Conservation (phyloP, 73 alveolate genomes). For the Stentor coeruleus region DNA sequence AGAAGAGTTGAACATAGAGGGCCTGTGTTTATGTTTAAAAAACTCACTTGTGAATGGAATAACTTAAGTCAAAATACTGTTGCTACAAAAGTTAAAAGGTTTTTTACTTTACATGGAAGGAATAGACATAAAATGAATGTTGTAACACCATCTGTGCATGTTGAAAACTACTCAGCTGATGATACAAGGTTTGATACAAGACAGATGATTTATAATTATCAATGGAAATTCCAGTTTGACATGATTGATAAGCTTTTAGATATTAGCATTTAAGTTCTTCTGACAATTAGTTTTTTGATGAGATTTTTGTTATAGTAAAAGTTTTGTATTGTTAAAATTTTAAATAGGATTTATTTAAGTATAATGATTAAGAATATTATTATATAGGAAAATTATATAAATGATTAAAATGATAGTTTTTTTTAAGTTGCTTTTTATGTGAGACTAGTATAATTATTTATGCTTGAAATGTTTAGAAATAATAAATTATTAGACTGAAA, state of each 20-base stretch:
- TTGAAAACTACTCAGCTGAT: conserved; percentile 86
- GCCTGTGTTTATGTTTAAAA: conserved; percentile 77
- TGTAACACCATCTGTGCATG: conserved; percentile 90
- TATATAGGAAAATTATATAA: too few relatives aligned
- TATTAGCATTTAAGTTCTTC: too few relatives aligned
- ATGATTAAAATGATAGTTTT: too few relatives aligned
- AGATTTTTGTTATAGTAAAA: too few relatives aligned
- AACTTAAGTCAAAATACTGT: conserved; percentile 41
- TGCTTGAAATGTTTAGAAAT: too few relatives aligned
- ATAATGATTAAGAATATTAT: too few relatives aligned
- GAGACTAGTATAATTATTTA: too few relatives aligned
- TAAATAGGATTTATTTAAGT: too few relatives aligned
- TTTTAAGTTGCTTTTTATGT: too few relatives aligned
- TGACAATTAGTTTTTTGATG: too few relatives aligned
- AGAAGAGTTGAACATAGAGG: conserved; percentile 76
- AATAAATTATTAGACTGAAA: too few relatives aligned
- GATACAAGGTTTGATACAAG: conserved; percentile 90
- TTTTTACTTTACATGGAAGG: conserved; percentile 33
- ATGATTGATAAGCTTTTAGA: conserved; percentile 61
- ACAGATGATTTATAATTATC: conserved; percentile 71
- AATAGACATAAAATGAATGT: conserved; percentile 66
- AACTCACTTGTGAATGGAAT: conserved; percentile 70
- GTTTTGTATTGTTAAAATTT: too few relatives aligned
- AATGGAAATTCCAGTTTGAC: conserved; percentile 77
- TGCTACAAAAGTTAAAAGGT: conserved; percentile 60